A percentile compares a stretch with the other conserved stretches of the same genome.
Evolutionary conservation across 2,329 filamentous ascomycete species (phyloP).

Genomic region (Xylaria sp.): DNA sequence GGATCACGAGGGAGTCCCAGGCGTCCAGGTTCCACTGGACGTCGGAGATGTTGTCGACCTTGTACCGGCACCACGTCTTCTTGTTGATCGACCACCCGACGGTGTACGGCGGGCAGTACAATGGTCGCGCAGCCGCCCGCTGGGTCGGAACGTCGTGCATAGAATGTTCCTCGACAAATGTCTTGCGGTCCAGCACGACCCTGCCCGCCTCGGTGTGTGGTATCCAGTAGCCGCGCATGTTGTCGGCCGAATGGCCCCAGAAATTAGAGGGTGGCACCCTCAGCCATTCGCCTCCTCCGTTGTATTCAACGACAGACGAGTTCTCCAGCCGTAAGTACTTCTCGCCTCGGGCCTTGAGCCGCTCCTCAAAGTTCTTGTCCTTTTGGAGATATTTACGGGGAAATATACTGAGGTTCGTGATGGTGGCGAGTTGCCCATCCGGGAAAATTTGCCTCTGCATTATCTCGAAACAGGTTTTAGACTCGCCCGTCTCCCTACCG

Average conservation of each 20-base stretch:
- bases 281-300: constrained; percentile 32
- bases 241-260: constrained; percentile 21
- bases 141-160: constrained; percentile 19
- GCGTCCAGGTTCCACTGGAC: constrained; percentile 30
- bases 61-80: constrained; percentile 34
- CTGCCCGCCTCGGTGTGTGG: constrained; percentile 34
- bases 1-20: constrained; percentile 33
- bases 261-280: constrained; percentile 29
- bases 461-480: constrained; percentile 15
- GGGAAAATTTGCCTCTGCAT: constrained; percentile 30
- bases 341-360: constrained; percentile 27
- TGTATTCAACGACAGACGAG: constrained; percentile 26
- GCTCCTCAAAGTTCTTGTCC: constrained; percentile 27
- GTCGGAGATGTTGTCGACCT: constrained; percentile 31
- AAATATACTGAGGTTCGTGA: constrained; percentile 29
- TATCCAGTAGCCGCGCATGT: constrained; percentile 34
- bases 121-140: constrained; percentile 19
- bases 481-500: constrained; percentile 26
- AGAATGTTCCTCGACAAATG: constrained; percentile 33
- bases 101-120: constrained; percentile 34
- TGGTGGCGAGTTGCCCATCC: constrained; percentile 28
- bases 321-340: constrained; percentile 29
- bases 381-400: constrained; percentile 26
- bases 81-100: constrained; percentile 32
- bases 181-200: constrained; percentile 35